Percentiles rank a stretch among this genome's conserved stretches.
Conservation (phyloP, 768 basidiomycete genomes). For the Boletus patriciae region DNA sequence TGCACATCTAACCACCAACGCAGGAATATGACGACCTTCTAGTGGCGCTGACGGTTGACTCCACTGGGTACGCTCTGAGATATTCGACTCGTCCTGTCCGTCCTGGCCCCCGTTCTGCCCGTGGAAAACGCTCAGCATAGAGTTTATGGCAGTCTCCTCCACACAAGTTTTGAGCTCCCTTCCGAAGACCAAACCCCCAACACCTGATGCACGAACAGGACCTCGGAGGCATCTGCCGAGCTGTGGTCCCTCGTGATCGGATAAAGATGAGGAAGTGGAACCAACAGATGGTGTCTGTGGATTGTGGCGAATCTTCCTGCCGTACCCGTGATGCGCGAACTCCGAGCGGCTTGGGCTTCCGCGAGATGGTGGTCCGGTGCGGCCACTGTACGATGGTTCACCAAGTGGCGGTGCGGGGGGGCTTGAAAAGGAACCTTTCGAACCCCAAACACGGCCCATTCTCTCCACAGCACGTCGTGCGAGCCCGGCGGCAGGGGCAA, state of each 20-base stretch:
- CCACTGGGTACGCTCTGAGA: background rate
- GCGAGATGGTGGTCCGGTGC: conserved; percentile 38
- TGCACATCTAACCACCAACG: conserved; percentile 76
- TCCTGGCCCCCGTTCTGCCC: conserved; percentile 2
- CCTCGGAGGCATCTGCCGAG: conserved; percentile 60
- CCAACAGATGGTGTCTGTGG: conserved; percentile 61
- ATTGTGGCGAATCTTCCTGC: conserved; percentile 48
- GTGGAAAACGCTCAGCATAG: conserved; percentile 10
- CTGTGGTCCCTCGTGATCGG: conserved; percentile 49
- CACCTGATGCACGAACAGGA: conserved; percentile 42
- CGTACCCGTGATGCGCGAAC: conserved; percentile 17
- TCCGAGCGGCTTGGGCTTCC: conserved; percentile 43
- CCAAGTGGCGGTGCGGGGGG: conserved; percentile 48
- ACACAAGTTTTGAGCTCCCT: conserved; percentile 56
- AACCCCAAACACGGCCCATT: conserved; percentile 66
- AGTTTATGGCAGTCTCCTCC: conserved; percentile 53
- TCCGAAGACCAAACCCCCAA: conserved; percentile 66
- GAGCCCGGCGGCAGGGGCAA: conserved; percentile 71
- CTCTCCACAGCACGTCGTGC: conserved; percentile 78
- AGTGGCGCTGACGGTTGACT: conserved; percentile 32
- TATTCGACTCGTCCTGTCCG: conserved; percentile 1
- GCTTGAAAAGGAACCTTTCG: conserved; percentile 37
- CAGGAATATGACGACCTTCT: conserved; percentile 61
- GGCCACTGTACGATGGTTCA: conserved; percentile 38
- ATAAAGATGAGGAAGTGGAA: conserved; percentile 50